Base-by-base conservation (phyloP, 352 stramenopile genomes). In the Pythium aphanidermatum region DNA sequence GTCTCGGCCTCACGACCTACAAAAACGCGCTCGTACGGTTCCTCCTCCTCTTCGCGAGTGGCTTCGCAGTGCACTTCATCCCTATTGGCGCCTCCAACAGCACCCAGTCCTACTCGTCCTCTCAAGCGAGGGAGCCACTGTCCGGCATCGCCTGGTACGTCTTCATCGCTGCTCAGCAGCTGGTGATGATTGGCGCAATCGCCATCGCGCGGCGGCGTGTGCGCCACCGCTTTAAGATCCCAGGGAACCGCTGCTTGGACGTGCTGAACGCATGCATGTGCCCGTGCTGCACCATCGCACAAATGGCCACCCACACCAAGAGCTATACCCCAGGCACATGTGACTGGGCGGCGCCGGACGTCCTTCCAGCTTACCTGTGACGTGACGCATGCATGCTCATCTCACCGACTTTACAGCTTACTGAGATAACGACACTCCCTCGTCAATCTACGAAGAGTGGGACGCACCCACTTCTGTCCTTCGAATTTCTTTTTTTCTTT, bases 251-350 rank as follows among this genome's bases (percentile, higher is more conserved):
- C 13, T 60, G 28, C 12, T 13, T 5, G 9, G 57, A 70, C 34
- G 20, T 9, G 9, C 33, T 44, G 17, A 9, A 34, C 4, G 37
- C 51, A 4, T 64, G 25, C 40, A 55, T 36, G n/a, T 70, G 61
- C 28, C 38, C 38, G n/a, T 64, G 46, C 35, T 70, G 61, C 27
- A 44, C 49, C 20, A 58, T 67, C 30, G 61, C 61, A 2, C 53
- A 67, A 25, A 57, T 70, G 14, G 57, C 61, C 23, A 67, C 61
- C 23, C 61, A 70, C n/a, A 33, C 56, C 31, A 50, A 60, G 31
- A 59, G 51, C 43, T 70, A 67, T 36, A 60, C 13, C 29, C 52
- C 47, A 0, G 44, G 57, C 6, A 38, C 44, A 7, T 67, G 57
- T 31, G 49, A 45, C 12, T 67, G 63, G 13, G n/a, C 8, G 3